These are phyloP conservation scores for Chalciporus chontae DNA, from an alignment of 768 basidiomycete species.

Conservation along the genomic window DNA sequence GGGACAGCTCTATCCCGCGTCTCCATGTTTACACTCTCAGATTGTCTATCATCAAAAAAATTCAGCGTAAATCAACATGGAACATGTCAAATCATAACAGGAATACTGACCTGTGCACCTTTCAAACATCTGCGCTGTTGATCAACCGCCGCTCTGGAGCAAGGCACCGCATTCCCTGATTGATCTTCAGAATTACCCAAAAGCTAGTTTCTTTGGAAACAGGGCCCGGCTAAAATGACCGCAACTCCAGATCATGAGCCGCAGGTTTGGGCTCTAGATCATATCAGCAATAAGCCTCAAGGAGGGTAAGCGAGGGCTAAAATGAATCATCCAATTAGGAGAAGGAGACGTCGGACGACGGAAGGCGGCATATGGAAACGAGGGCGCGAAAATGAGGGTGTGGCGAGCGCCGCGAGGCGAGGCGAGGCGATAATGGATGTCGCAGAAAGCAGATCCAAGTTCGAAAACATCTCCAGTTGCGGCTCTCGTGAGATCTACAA, in stretches of 20 bases:
- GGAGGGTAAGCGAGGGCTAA: neutral
- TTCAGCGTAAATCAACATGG: slow-evolving; percentile 22
- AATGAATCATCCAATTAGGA: slow-evolving; percentile 21
- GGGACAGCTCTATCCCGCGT: slow-evolving; percentile 5
- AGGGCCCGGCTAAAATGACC: slow-evolving; percentile 8
- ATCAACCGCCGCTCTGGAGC: slow-evolving; percentile 14
- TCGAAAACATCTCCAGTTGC: neutral
- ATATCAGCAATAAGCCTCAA: slow-evolving; percentile 17
- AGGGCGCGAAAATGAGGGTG: slow-evolving; percentile 12
- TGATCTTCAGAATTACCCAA: slow-evolving; percentile 20
- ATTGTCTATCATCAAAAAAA: slow-evolving; percentile 17
- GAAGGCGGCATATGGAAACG: slow-evolving; percentile 22
- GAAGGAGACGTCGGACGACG: slow-evolving; percentile 20
- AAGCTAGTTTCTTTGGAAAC: slow-evolving; percentile 26
- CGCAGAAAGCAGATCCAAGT: slow-evolving; percentile 14
- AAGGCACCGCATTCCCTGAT: slow-evolving; percentile 29
- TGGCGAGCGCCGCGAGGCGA: slow-evolving; percentile 25
- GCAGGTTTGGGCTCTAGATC: slow-evolving; percentile 15
- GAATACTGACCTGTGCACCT: slow-evolving; percentile 21
- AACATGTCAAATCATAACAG: slow-evolving; percentile 26
- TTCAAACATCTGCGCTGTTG: slow-evolving; percentile 8
- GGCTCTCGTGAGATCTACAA: slow-evolving; percentile 1
- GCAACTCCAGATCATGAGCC: slow-evolving; percentile 26
- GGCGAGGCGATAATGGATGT: slow-evolving; percentile 10
- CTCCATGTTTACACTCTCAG: slow-evolving; percentile 10